Evolutionary conservation across 371 early-diverging fungal species (phyloP).

Genomic region (Chytridiales sp.): DNA sequence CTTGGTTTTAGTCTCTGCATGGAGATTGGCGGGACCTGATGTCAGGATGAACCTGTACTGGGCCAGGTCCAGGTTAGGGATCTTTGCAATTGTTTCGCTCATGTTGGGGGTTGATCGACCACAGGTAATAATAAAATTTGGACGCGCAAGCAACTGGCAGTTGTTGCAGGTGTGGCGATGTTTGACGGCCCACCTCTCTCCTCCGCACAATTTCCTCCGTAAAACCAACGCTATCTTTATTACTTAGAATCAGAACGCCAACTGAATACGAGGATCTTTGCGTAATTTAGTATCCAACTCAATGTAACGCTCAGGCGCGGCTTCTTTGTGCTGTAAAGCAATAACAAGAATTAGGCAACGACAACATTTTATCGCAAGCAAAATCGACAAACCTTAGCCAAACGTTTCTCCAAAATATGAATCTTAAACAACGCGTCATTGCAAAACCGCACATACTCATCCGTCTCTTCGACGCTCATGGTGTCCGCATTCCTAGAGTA

Average conservation of each 20-base stretch:
- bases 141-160: no score
- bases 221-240: no score
- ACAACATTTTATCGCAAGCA: neutral
- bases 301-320: slow-evolving; percentile 52
- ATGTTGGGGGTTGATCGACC: no score
- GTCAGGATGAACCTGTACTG: slow-evolving; percentile 71
- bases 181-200: no score
- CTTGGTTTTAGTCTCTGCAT: slow-evolving; percentile 59
- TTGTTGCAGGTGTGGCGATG: no score
- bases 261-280: slow-evolving; percentile 39
- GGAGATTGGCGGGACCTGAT: slow-evolving; percentile 60
- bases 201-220: no score
- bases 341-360: neutral
- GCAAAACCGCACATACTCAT: slow-evolving; percentile 53
- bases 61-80: slow-evolving; percentile 76
- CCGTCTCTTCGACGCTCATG: slow-evolving; percentile 55
- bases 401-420: slow-evolving; percentile 54
- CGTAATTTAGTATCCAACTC: slow-evolving; percentile 49
- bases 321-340: slow-evolving; percentile 53
- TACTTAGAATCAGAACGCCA: no score
- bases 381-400: slow-evolving; percentile 43
- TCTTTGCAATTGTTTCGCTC: slow-evolving; percentile 65
- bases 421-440: slow-evolving; percentile 57
- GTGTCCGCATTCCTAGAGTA: slow-evolving; percentile 53
- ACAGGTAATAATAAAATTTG: no score